Evolutionary conservation across 2,329 filamentous ascomycete species (phyloP).

Genomic region (Colletotrichum sp.): DNA sequence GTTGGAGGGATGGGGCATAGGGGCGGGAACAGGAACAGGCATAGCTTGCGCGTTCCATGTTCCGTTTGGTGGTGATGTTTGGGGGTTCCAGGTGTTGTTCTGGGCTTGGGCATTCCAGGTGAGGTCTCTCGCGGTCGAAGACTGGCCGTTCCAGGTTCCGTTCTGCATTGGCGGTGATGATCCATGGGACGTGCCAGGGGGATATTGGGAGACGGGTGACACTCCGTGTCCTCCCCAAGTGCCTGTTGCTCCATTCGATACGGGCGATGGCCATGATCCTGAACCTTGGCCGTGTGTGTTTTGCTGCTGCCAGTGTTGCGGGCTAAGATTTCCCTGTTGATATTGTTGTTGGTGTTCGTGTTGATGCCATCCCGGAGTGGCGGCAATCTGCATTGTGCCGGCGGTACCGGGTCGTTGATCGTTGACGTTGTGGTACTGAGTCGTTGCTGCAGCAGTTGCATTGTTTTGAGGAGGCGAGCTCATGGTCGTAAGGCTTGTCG

Average conservation of each 20-base stretch:
- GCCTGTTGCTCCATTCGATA: neutral
- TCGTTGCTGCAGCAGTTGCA: neutral
- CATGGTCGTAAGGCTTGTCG: slow-evolving; percentile 18
- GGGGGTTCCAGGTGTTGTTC: slow-evolving; percentile 1
- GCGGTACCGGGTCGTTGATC: neutral
- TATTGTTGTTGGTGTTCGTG: slow-evolving; percentile 5
- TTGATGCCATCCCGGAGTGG: neutral
- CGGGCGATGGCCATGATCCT: slow-evolving; percentile 12
- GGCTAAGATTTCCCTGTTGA: neutral
- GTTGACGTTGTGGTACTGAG: neutral
- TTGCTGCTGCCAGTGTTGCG: slow-evolving; percentile 7
- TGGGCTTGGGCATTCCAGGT: neutral
- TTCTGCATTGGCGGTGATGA: neutral
- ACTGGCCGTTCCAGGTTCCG: neutral
- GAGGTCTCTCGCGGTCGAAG: neutral
- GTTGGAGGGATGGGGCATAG: neutral
- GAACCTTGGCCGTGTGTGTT: neutral
- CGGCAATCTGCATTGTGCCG: neutral
- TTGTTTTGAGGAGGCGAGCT: neutral
- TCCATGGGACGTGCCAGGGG: neutral
- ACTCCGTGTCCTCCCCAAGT: neutral
- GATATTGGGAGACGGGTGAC: slow-evolving; percentile 10
- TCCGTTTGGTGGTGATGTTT: neutral
- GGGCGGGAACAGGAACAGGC: neutral
- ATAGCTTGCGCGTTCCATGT: slow-evolving; percentile 4